Base-by-base conservation (phyloP, 257 asterid species). In the Ilex aquifolium region DNA sequence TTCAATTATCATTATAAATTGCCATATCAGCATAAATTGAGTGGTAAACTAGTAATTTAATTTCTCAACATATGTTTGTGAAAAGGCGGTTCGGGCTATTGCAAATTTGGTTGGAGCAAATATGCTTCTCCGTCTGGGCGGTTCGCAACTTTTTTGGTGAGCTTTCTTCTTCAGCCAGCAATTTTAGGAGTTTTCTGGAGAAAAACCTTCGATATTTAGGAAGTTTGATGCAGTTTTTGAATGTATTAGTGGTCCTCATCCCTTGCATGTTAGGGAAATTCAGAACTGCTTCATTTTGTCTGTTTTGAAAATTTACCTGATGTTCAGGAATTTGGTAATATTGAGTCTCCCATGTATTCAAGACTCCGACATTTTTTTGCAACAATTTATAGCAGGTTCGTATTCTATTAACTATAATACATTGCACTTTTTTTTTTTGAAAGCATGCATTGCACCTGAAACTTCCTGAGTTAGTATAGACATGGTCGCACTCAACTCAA, bases 81-180 rank as follows among this genome's bases (percentile, higher is more conserved):
- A 42, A 50, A 63, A 92, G 97, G 95, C 64, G 99, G 99, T 62
- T 93, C 97, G 3, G 99, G 99, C 57, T 93, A 93, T 69, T 85
- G 96, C 80, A 93, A 93, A 76, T 93, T 79, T 75, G 99, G 99
- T 59, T 93, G 97, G 97, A 93, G 96, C 80, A 93, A 93, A 82
- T 90, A 90, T 64, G 59, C 69, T 56, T 77, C 92, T 82, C 99
- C 99, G 59, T 93, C 99, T 0, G 99, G 99, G 69, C 75, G 88
- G 62, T 87, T 97, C 54, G 95, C 99, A 44, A 93, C 99, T 44
- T 93, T 93, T 78, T 71, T 93, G 89, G 97, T 85, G 69, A 76
- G 88, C 56, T 73, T 73, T 67, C 32, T 58, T 53, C 64, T 32
- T 72, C 60, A 54, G 2, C 54, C 10, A n/a, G 10, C 27, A 3